A percentile compares a stretch with the other conserved stretches of the same genome.
Conservation (phyloP, 2,329 filamentous ascomycete genomes). For the Talaromyces funiculosus region DNA sequence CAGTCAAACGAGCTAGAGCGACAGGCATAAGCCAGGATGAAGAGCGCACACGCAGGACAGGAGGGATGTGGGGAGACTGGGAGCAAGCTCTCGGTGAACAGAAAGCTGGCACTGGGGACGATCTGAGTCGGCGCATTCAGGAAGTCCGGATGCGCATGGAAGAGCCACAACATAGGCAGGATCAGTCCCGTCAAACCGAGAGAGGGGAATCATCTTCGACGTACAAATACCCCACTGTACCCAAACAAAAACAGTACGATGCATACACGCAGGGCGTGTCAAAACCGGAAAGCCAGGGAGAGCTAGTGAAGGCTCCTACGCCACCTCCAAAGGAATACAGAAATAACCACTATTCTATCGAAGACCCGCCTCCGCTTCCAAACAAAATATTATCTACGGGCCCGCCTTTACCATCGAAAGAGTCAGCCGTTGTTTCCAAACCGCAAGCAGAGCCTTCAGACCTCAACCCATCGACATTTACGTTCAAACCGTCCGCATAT, state of each 20-base stretch:
- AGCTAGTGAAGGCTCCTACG: slow-evolving; percentile 26
- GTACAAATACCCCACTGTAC: slow-evolving; percentile 43
- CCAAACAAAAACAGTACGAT: slow-evolving; percentile 29
- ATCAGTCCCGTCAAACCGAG: slow-evolving; percentile 14
- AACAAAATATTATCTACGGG: slow-evolving; percentile 20
- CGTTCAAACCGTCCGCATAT: slow-evolving; percentile 78
- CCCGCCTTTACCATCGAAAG: slow-evolving; percentile 25
- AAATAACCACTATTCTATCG: slow-evolving; percentile 15
- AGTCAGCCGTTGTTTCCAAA: slow-evolving; percentile 16
- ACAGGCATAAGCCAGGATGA: slow-evolving; percentile 54
- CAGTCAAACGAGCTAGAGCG: slow-evolving; percentile 52
- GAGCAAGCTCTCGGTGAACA: slow-evolving; percentile 40
- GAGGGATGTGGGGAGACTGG: slow-evolving; percentile 51
- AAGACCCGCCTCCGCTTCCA: slow-evolving; percentile 24
- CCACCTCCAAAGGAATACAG: slow-evolving; percentile 36
- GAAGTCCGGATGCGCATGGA: slow-evolving; percentile 43
- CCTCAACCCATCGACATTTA: slow-evolving; percentile 54
- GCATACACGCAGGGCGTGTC: slow-evolving; percentile 18
- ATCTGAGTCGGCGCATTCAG: slow-evolving; percentile 49
- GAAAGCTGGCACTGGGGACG: slow-evolving; percentile 31
- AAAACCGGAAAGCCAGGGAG: slow-evolving; percentile 15
- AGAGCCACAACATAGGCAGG: slow-evolving; percentile 12
- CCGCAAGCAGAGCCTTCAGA: slow-evolving; percentile 20
- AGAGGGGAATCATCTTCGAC: slow-evolving; percentile 17
- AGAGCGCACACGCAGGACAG: slow-evolving; percentile 51